Percentiles rank a stretch among this genome's conserved stretches.
phyloP scores from a whole-genome alignment of 2,329 filamentous ascomycete genomes.

The Leptodontidium sp. region DNA sequence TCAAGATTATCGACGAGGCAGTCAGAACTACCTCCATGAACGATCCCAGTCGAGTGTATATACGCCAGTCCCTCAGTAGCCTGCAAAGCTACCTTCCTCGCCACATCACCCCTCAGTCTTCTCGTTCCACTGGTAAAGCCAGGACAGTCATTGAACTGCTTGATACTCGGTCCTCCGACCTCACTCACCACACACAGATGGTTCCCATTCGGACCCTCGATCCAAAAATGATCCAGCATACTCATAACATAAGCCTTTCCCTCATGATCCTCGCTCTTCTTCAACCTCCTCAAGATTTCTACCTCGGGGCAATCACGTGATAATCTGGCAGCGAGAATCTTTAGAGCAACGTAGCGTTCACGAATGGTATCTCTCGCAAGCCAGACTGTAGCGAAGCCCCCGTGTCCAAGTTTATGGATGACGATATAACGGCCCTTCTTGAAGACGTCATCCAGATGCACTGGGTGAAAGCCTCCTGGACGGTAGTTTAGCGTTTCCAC shows the following conservation, averaged over 20 bases:
- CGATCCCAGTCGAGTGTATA: slow-evolving; percentile 31
- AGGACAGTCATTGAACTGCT: slow-evolving; percentile 36
- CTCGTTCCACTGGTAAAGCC: slow-evolving; percentile 33
- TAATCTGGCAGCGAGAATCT: slow-evolving; percentile 33
- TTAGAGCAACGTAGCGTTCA: slow-evolving; percentile 35
- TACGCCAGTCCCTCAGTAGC: slow-evolving; percentile 32
- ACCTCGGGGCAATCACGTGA: slow-evolving; percentile 32
- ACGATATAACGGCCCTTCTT: slow-evolving; percentile 53
- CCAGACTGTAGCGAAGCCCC: slow-evolving; percentile 57
- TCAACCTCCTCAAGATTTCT: slow-evolving; percentile 32
- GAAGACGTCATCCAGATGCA: slow-evolving; percentile 53
- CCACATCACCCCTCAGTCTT: slow-evolving; percentile 32
- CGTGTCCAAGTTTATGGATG: slow-evolving; percentile 55
- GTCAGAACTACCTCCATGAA: slow-evolving; percentile 36
- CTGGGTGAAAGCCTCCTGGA: slow-evolving; percentile 54
- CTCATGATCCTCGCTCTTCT: slow-evolving; percentile 21
- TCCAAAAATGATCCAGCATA: slow-evolving; percentile 39
- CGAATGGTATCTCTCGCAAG: slow-evolving; percentile 47
- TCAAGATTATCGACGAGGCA: background rate
- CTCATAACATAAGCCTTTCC: slow-evolving; percentile 33
- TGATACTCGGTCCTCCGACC: slow-evolving; percentile 37
- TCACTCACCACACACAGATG: slow-evolving; percentile 53
- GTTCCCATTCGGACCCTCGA: slow-evolving; percentile 53
- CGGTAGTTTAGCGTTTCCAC: slow-evolving; percentile 34
- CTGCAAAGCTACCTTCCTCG: slow-evolving; percentile 34